phyloP scores from a whole-genome alignment of 495 filamentous ascomycete genomes.

The Lasiosphaeria hispida region DNA sequence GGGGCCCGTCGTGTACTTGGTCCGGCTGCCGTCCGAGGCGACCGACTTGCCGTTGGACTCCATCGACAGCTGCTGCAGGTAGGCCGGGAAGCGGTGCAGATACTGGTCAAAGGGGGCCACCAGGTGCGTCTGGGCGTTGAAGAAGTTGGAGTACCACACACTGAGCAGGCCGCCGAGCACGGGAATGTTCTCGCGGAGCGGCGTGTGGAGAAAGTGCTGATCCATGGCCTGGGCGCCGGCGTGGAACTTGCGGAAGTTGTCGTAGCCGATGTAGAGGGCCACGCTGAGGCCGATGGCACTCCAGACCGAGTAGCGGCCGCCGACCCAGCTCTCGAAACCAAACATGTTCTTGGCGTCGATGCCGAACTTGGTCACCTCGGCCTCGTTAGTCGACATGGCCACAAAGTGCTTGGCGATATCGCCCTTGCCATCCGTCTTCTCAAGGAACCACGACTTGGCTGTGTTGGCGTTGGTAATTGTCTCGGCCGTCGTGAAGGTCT shows the following conservation, averaged over 20 bases:
- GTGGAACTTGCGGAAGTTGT: constrained; percentile 96
- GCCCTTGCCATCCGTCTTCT: constrained; percentile 68
- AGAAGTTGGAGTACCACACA: constrained; percentile 99
- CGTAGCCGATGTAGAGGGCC: constrained; percentile 88
- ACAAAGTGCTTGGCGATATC: constrained; percentile 99
- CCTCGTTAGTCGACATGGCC: constrained; percentile 92
- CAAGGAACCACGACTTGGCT: constrained; percentile 93
- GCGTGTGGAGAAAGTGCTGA: constrained; percentile 90
- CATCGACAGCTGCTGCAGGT: constrained; percentile 98
- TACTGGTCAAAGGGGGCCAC: constrained; percentile 99
- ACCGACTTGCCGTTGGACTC: constrained; percentile 99
- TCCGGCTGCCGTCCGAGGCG: constrained; percentile 82
- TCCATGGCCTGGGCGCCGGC: constrained; percentile 97
- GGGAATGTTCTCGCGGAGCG: constrained; percentile 92
- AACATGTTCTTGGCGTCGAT: constrained; percentile 99
- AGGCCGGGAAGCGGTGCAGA: constrained; percentile 96
- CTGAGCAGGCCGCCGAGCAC: constrained; percentile 87
- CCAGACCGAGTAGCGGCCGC: constrained; percentile 97
- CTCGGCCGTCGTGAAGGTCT: constrained; percentile 99
- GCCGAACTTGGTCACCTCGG: constrained; percentile 94
- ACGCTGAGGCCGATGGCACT: constrained; percentile 96
- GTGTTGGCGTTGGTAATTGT: constrained; percentile 95
- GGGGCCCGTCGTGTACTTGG: constrained; percentile 92
- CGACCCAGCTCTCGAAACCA: constrained; percentile 96
- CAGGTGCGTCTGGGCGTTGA: constrained; percentile 93